These are phyloP conservation scores for Volvox africanus DNA, from an alignment of 139 green algal genomes.

Conservation along the genomic window DNA sequence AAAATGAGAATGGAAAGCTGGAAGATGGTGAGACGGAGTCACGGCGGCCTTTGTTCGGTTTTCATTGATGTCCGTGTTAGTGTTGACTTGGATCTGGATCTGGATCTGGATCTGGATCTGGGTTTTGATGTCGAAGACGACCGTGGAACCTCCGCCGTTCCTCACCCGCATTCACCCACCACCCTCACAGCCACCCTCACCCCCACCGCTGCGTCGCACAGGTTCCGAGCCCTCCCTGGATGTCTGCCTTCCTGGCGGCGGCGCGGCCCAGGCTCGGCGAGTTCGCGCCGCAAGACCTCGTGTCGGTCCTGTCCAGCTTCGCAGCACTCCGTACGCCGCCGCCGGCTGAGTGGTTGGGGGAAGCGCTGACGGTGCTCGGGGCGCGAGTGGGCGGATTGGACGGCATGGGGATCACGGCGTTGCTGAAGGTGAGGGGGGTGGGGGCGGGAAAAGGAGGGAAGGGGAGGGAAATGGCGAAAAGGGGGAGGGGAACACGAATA, in stretches of 20 bases:
- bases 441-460: neutral
- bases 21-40: no score
- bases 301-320: slow-evolving; percentile 28
- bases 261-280: slow-evolving; percentile 3
- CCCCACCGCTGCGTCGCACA: neutral
- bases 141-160: no score
- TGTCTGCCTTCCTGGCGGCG: slow-evolving; percentile 9
- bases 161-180: no score
- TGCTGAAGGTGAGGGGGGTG: slow-evolving; percentile 28
- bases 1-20: no score
- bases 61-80: no score
- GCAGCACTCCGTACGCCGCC: slow-evolving; percentile 7
- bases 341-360: slow-evolving; percentile 27
- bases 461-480: no score
- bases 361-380: slow-evolving; percentile 41
- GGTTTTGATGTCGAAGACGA: no score
- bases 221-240: slow-evolving; percentile 11
- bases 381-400: slow-evolving; percentile 21
- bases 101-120: no score
- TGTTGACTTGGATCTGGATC: no score
- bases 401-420: slow-evolving; percentile 6
- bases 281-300: slow-evolving; percentile 20
- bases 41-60: no score
- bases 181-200: neutral
- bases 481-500: neutral